Evolutionary conservation across 2,329 filamentous ascomycete species (phyloP), one percentile per base, ranked within the genome.

Genomic region (Coniochaeta sp.): DNA sequence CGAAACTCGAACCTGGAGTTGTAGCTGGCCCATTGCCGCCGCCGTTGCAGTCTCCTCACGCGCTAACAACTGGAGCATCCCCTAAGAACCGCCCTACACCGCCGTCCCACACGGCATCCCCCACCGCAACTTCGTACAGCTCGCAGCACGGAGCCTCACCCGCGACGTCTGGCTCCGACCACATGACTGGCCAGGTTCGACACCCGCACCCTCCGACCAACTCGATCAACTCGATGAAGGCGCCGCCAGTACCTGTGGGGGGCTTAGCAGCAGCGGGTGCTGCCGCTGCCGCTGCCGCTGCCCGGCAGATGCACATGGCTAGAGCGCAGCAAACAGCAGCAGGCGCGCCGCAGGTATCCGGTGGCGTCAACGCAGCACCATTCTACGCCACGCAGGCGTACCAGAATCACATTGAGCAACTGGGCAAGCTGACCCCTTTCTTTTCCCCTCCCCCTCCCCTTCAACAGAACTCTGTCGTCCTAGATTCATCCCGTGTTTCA

Each of bases 371-470:
- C 65, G 71, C 77, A 54, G 73, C 79, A 57, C 72, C 81, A 59
- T 96, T 89, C 76, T 97, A 96, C 72, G 87, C 90, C 57, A 89
- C 91, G 61, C 89, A 90, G 19, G 78, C 79, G 1, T 97, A 96
- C 76, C 91, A 96, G 71, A 95, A 90, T 73, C 93, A 97, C 74
- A 93, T 96, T 76, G 90, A 96, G 75, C 91, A 96, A 81, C 86
- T 98, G 74, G 93, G 93, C 89, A 91, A 90, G 92, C 81, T 82
- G 71, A 74, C 82, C 81, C 79, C 74, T 76, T 77, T 75, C 70
- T 80, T 73, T 81, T 71, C 68, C 69, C 69, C 67, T 63, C 69
- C 67, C 70, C 58, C 58, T 19, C 69, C 72, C 72, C 68, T 76
- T 69, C 68, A 70, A 81, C 81, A 79, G 81, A 83, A 77, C 80